phyloP scores from a whole-genome alignment of 2,329 filamentous ascomycete species.

The Sporothrix sp. region DNA sequence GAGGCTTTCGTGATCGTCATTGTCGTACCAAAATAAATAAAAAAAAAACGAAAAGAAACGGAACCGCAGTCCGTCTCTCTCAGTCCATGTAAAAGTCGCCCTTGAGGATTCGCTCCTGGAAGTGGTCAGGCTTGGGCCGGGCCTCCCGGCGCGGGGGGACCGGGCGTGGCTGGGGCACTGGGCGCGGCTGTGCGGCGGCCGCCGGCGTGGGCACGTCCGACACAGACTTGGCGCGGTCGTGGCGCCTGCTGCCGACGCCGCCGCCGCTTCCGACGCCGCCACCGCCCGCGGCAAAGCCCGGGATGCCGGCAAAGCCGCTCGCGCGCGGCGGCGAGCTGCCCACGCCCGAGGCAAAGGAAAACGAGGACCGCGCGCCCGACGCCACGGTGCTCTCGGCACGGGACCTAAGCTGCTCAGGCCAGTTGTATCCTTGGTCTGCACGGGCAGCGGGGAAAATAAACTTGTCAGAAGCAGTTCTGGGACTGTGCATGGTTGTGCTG shows the following conservation, averaged over 20 bases:
- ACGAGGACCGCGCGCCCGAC: constrained; percentile 45
- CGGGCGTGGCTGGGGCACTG: constrained; percentile 38
- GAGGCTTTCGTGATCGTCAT: too few species aligned
- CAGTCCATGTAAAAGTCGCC: constrained; percentile 98
- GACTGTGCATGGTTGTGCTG: constrained; percentile 25
- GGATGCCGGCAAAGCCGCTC: constrained; percentile 13
- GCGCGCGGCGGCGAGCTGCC: constrained; percentile 34
- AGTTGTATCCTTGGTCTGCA: constrained; percentile 90
- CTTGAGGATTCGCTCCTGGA: constrained; percentile 94
- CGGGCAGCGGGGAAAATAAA: constrained; percentile 37
- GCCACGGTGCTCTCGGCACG: constrained; percentile 71
- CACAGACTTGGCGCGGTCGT: constrained; percentile 62
- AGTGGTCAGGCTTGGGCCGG: constrained; percentile 73
- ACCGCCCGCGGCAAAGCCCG: constrained; percentile 9
- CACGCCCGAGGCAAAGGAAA: constrained; percentile 43
- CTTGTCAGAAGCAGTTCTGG: constrained; percentile 57
- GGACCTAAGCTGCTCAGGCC: constrained; percentile 89
- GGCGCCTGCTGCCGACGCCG: constrained; percentile 21
- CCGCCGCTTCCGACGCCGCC: constrained; percentile 5
- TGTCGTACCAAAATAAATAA: background rate
- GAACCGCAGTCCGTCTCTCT: constrained; percentile 16
- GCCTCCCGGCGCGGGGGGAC: too few species aligned
- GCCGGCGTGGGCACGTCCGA: constrained; percentile 43
- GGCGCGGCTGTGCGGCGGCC: constrained; percentile 49
- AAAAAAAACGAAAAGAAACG: background rate